These are phyloP conservation scores for Rubia balearica DNA, from an alignment of 305 asterid genomes.

Conservation along the genomic window DNA sequence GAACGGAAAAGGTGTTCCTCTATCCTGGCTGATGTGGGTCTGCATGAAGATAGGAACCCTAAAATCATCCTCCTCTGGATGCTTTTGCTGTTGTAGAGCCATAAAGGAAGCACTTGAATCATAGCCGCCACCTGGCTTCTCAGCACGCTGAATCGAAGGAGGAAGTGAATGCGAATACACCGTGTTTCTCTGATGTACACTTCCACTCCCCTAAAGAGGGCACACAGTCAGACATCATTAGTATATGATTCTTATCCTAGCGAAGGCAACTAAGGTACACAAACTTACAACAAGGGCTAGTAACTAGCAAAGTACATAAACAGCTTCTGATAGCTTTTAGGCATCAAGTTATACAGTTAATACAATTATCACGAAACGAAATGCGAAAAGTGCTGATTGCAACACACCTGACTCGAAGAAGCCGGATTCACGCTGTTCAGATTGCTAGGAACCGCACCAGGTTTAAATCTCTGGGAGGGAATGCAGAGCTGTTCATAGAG, in stretches of 20 bases:
- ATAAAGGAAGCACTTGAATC: conserved; percentile 25
- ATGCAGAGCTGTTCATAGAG: conserved; percentile 89
- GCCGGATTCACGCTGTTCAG: conserved; percentile 28
- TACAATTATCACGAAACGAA: conserved; percentile 4
- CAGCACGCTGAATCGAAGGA: conserved; percentile 17
- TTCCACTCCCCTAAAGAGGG: conserved; percentile 21
- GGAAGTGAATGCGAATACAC: conserved; percentile 14
- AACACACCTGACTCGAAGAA: conserved; percentile 47
- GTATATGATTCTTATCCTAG: neutral
- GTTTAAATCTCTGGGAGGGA: conserved; percentile 66
- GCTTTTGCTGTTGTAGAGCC: conserved; percentile 36
- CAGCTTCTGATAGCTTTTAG: neutral
- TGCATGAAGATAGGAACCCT: conserved; percentile 47
- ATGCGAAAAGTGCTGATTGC: conserved; percentile 4
- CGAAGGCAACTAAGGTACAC: neutral
- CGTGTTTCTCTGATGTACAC: conserved; percentile 15
- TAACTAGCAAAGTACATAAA: neutral
- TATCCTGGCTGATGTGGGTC: conserved; percentile 28
- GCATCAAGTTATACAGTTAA: conserved; percentile 5
- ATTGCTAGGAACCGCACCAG: conserved; percentile 26
- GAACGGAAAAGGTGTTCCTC: conserved; percentile 11
- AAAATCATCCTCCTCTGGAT: conserved; percentile 50
- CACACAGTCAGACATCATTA: neutral
- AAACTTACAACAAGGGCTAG: neutral
- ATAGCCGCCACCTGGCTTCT: conserved; percentile 17